Conservation (phyloP, 2,329 filamentous ascomycete genomes). For the Aspergillus fructus region DNA sequence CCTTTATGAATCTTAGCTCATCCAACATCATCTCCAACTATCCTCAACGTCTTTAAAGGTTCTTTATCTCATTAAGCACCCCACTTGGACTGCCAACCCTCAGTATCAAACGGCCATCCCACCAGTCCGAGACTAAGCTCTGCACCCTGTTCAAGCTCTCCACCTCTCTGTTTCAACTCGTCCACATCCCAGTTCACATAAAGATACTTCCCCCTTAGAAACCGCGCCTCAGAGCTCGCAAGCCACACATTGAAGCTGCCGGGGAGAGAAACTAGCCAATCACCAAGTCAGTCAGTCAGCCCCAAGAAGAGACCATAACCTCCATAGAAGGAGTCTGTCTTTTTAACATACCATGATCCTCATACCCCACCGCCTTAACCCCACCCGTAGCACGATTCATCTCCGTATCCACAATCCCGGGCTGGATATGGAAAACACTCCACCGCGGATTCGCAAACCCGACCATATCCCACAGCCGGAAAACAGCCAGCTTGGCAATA, state of each 20-base stretch:
- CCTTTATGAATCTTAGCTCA: too few species aligned
- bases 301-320: neutral
- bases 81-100: neutral
- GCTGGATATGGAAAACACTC: constrained; percentile 6
- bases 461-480: constrained; percentile 1
- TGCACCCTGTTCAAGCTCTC: neutral
- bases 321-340: neutral
- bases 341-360: neutral
- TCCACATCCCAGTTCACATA: constrained; percentile 8
- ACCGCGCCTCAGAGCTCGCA: constrained; percentile 5
- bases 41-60: too few species aligned
- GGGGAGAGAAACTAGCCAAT: neutral
- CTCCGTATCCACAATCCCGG: constrained; percentile 8
- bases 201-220: constrained; percentile 7
- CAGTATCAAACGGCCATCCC: neutral
- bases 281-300: neutral
- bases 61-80: neutral
- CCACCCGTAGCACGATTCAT: constrained; percentile 4
- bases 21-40: too few species aligned
- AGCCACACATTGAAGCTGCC: constrained; percentile 3
- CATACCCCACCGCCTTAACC: constrained; percentile 1
- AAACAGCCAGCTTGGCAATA: neutral
- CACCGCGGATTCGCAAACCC: neutral
- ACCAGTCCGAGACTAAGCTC: neutral
- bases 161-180: neutral